Percentiles rank a stretch among this genome's conserved stretches.
phyloP scores from a whole-genome alignment of 2,329 filamentous ascomycete species.

The Aureobasidium melanogenum region DNA sequence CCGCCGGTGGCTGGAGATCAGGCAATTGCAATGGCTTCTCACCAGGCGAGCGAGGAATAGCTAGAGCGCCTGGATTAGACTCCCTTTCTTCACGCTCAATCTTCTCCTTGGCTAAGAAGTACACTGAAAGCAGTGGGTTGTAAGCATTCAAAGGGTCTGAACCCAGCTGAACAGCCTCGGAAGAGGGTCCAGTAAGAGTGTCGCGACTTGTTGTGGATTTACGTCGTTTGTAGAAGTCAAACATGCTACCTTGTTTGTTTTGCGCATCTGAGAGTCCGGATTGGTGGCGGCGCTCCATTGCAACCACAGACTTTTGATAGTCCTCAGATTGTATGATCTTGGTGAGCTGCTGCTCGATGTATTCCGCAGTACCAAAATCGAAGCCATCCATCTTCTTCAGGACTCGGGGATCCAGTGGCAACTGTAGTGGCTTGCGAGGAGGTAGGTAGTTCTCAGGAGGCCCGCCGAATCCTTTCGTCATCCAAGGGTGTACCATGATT shows the following conservation, averaged over 20 bases:
- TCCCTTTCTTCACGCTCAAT: constrained; percentile 64
- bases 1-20: constrained; percentile 71
- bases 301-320: constrained; percentile 75
- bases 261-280: constrained; percentile 48
- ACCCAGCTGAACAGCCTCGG: constrained; percentile 73
- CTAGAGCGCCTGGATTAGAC: constrained; percentile 49
- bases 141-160: constrained; percentile 88
- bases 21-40: constrained; percentile 55
- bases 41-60: constrained; percentile 47
- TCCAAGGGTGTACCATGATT: constrained; percentile 93
- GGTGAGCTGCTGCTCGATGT: constrained; percentile 71
- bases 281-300: constrained; percentile 59
- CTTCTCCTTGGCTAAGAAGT: constrained; percentile 94
- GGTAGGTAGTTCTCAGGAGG: constrained; percentile 87
- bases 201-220: constrained; percentile 86
- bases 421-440: constrained; percentile 68
- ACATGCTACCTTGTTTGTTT: constrained; percentile 90
- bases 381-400: constrained; percentile 95
- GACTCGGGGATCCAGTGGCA: constrained; percentile 75
- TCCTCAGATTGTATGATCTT: constrained; percentile 89
- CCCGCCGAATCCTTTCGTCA: constrained; percentile 79
- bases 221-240: constrained; percentile 93
- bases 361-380: constrained; percentile 83
- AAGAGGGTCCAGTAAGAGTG: constrained; percentile 73
- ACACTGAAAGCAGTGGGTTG: constrained; percentile 84